These are phyloP conservation scores for Telopea speciosissima DNA, from an alignment of 177 flowering plant species.

Conservation along the genomic window DNA sequence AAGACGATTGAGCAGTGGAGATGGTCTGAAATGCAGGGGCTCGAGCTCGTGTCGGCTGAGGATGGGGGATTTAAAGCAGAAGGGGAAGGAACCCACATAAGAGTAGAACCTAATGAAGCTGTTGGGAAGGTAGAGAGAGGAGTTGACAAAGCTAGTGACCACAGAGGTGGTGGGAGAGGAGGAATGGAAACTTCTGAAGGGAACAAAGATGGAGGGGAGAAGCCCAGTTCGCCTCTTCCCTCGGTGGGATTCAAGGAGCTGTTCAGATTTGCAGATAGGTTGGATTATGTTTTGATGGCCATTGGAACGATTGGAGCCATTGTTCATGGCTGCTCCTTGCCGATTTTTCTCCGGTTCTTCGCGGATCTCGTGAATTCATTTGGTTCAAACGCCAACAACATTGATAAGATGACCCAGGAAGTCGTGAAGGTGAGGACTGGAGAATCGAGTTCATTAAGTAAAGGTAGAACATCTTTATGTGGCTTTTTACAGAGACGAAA, in stretches of 20 bases:
- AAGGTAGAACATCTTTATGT: neutral
- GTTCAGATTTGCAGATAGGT: constrained; percentile 83
- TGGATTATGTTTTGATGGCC: constrained; percentile 73
- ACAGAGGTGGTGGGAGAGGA: constrained; percentile 11
- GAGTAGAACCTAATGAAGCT: neutral
- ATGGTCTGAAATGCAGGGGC: constrained; percentile 95
- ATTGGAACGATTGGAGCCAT: constrained; percentile 83
- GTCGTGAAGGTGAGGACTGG: constrained; percentile 61
- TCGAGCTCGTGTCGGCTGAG: constrained; percentile 41
- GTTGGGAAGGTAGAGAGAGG: neutral
- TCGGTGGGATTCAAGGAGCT: constrained; percentile 57
- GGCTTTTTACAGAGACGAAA: neutral
- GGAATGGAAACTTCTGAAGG: constrained; percentile 36
- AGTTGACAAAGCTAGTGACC: neutral
- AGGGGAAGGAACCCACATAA: neutral
- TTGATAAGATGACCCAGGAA: constrained; percentile 88
- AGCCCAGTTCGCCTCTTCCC: constrained; percentile 34
- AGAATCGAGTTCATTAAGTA: neutral
- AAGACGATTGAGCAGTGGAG: constrained; percentile 80
- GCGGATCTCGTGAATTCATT: constrained; percentile 98
- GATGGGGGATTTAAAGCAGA: neutral
- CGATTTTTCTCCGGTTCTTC: constrained; percentile 84
- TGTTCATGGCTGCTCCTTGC: constrained; percentile 88
- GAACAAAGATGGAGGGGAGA: constrained; percentile 35
- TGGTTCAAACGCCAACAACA: constrained; percentile 72